These are phyloP conservation scores for Pulveroboletus sp. DNA, from an alignment of 1,284 basidiomycete species.

Conservation along the genomic window DNA sequence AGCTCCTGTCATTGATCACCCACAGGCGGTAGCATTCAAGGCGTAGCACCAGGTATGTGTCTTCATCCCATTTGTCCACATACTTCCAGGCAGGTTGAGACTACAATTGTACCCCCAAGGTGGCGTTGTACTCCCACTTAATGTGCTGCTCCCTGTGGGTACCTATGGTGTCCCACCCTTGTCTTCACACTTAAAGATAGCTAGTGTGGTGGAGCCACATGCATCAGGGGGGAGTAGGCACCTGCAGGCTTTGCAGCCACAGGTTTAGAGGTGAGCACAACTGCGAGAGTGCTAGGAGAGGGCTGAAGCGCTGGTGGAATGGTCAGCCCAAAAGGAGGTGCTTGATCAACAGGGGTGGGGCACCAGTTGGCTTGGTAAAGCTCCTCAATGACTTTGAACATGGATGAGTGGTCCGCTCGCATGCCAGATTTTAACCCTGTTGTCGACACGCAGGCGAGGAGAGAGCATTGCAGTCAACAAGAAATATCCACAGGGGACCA, in stretches of 20 bases:
- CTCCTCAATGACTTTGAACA: conserved; percentile 73
- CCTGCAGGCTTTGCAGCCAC: conserved; percentile 65
- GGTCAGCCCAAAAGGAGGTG: conserved; percentile 67
- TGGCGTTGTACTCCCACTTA: conserved; percentile 56
- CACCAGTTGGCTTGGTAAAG: conserved; percentile 89
- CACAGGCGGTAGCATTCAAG: conserved; percentile 43
- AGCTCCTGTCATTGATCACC: conserved; percentile 30
- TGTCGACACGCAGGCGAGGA: conserved; percentile 93
- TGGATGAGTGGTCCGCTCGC: conserved; percentile 86
- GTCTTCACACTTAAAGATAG: conserved; percentile 86
- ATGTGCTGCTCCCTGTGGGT: conserved; percentile 39
- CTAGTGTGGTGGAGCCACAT: conserved; percentile 79
- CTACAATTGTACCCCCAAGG: conserved; percentile 38
- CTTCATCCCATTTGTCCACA: conserved; percentile 26
- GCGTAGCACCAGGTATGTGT: conserved; percentile 71
- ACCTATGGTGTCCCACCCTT: conserved; percentile 58
- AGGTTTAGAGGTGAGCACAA: conserved; percentile 29
- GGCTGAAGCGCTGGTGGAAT: conserved; percentile 78
- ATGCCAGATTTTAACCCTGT: conserved; percentile 95
- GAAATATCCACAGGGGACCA: conserved; percentile 93
- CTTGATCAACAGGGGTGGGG: conserved; percentile 63
- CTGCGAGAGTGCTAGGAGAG: conserved; percentile 50
- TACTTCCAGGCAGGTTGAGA: conserved; percentile 31
- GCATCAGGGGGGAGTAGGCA: conserved; percentile 90
- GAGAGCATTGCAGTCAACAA: conserved; percentile 92